Base-by-base conservation (phyloP, 2,329 filamentous ascomycete species). In the Aspergillus transmontanensis region DNA sequence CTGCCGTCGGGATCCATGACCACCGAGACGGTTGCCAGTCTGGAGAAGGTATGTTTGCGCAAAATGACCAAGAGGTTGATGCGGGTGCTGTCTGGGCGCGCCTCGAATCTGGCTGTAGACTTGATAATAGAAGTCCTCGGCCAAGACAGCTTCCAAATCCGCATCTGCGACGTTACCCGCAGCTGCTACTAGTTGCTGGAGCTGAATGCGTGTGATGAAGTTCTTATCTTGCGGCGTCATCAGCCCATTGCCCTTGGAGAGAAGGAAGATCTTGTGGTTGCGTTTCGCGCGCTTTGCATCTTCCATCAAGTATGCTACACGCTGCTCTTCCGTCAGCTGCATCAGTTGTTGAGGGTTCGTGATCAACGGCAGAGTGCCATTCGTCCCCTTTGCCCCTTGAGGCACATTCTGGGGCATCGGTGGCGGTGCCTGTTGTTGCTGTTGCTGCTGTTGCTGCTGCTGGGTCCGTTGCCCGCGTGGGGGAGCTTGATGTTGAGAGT, bases 171-270 rank as follows among this genome's bases (percentile, higher is more conserved):
- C 86, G 72, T 93, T 95, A 11, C 94, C 94, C 28, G 93, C 96
- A 10, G 95, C 94, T 12, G 94, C 89, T 59, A 99, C 92, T 41
- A 99, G 86, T 76, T 99, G 95, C 80, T 99, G 95, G 58, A 99
- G 85, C 77, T 99, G 95, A 68, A 99, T 99, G 21, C 95, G 89
- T 6, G 95, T 98, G 69, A 99, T 97, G 79, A 98, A 99, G 76
- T 97, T 99, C 84, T 99, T 99, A 80, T 99, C 95, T 75, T 98
- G 94, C 0, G 95, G 95, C 4, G 95, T 99, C 95, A 99, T 99
- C 65, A 99, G 81, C 28, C 95, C 95, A 73, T 99, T 99, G 72
- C 96, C 93, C 80, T 93, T 93, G 28, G 93, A 96, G 59, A 97
- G 82, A 48, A 96, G 84, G 81, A 94, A 94, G 66, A 99, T 98